A percentile compares a stretch with the other conserved stretches of the same genome.
phyloP scores from a whole-genome alignment of 2,329 filamentous ascomycete species.

The Ilyonectria robusta region DNA sequence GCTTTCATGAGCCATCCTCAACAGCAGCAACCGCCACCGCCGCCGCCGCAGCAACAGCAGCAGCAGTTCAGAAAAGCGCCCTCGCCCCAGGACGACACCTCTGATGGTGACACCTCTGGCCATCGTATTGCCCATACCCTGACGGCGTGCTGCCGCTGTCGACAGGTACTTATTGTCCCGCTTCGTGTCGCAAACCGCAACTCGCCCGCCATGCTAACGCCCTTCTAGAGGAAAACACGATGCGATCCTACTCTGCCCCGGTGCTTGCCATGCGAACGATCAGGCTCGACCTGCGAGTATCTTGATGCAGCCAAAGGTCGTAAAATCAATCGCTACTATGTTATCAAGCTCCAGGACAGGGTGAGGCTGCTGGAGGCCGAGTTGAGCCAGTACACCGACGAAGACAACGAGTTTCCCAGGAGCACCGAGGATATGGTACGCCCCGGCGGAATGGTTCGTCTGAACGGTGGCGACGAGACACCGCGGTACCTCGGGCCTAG shows the following conservation, averaged over 20 bases:
- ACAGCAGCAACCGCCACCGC: conserved; percentile 43
- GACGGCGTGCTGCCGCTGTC: conserved; percentile 84
- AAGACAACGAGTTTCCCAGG: conserved; percentile 78
- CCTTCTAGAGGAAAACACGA: conserved; percentile 86
- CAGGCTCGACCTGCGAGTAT: conserved; percentile 93
- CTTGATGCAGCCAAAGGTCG: conserved; percentile 90
- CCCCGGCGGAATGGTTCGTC: conserved; percentile 85
- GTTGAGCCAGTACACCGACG: conserved; percentile 82
- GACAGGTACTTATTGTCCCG: conserved; percentile 71
- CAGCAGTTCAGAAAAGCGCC: conserved; percentile 49
- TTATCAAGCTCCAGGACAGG: conserved; percentile 90
- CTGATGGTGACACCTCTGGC: conserved; percentile 65
- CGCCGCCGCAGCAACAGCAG: conserved; percentile 40
- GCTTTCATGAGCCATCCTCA: conserved; percentile 47
- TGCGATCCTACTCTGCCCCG: conserved; percentile 94
- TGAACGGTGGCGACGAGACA: conserved; percentile 87
- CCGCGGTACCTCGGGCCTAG: conserved; percentile 93
- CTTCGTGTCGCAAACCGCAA: conserved; percentile 19
- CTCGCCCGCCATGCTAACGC: conserved; percentile 32
- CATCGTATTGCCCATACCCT: conserved; percentile 82
- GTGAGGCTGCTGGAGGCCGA: conserved; percentile 87
- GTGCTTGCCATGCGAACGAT: conserved; percentile 93
- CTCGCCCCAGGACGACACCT: conserved; percentile 57
- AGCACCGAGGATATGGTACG: conserved; percentile 89
- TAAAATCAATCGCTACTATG: conserved; percentile 91